These are phyloP conservation scores for Lolium multiflorum DNA, from an alignment of 176 grass and related monocot genomes.

Conservation along the genomic window DNA sequence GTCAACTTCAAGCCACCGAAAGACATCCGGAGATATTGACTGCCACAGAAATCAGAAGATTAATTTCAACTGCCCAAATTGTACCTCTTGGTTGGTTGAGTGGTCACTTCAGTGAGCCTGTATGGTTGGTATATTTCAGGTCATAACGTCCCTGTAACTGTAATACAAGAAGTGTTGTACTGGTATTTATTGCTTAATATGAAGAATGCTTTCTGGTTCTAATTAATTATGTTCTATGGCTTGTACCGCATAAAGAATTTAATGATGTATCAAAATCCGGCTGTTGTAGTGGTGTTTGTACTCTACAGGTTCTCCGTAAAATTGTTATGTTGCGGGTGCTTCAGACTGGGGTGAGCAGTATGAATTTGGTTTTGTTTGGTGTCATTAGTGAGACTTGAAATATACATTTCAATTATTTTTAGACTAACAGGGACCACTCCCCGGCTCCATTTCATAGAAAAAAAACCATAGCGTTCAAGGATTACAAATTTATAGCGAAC, in stretches of 20 bases:
- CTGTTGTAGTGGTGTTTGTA: not conserved
- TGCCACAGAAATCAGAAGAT: not conserved
- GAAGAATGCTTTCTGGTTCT: not conserved
- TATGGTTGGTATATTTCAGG: slow-evolving; percentile 2
- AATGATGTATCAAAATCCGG: not conserved
- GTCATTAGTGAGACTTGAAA: not conserved
- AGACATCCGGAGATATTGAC: slow-evolving; percentile 79
- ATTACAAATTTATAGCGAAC: too few species aligned
- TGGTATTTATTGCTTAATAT: slow-evolving; percentile 26
- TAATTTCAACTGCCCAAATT: not conserved
- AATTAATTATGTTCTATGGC: not conserved
- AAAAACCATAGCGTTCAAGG: too few species aligned
- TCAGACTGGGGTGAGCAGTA: not conserved
- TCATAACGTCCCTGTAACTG: not conserved
- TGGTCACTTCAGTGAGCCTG: not conserved
- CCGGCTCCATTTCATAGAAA: too few species aligned
- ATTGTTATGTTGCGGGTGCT: not conserved
- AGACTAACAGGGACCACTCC: too few species aligned
- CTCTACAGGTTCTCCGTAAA: not conserved
- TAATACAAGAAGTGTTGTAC: not conserved
- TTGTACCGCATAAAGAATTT: not conserved
- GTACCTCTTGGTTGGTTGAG: slow-evolving; percentile 5
- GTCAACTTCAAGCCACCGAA: slow-evolving; percentile 96
- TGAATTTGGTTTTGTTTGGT: not conserved
- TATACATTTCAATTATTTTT: not conserved